A percentile compares a stretch with the other conserved stretches of the same genome.
Evolutionary conservation across 805 yeast genomes (phyloP).

Genomic region (Ogataea nonfermentans): DNA sequence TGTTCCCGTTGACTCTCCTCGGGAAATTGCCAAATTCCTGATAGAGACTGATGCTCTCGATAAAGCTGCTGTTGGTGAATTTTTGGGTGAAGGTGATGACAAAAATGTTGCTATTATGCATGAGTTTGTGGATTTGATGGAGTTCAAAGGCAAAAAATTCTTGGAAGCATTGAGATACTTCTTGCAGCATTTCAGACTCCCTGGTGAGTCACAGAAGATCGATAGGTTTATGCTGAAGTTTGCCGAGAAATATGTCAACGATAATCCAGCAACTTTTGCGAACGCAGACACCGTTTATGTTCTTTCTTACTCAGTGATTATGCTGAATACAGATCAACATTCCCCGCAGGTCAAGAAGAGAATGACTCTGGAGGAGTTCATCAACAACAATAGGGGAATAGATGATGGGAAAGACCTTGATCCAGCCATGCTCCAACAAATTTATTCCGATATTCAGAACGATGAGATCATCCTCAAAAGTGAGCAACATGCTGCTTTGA

Average conservation of each 20-base stretch:
- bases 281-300: constrained; percentile 94
- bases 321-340: constrained; percentile 94
- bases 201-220: constrained; percentile 98
- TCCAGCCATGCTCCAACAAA: constrained; percentile 60
- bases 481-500: constrained; percentile 89
- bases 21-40: constrained; percentile 71
- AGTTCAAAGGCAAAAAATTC: constrained; percentile 65
- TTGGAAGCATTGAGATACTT: constrained; percentile 84
- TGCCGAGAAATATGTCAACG: constrained; percentile 87
- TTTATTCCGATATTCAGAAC: constrained; percentile 73
- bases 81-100: constrained; percentile 83
- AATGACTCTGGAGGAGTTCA: constrained; percentile 86
- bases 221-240: constrained; percentile 96
- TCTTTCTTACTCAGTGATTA: constrained; percentile 84
- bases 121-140: constrained; percentile 85
- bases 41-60: constrained; percentile 70
- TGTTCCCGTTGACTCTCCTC: constrained; percentile 58
- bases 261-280: constrained; percentile 83
- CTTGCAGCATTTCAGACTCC: constrained; percentile 85
- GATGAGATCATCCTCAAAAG: constrained; percentile 90
- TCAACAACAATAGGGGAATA: constrained; percentile 85
- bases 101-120: constrained; percentile 83
- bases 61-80: constrained; percentile 85
- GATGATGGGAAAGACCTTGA: constrained; percentile 89
- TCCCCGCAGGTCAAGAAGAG: constrained; percentile 80